Base-by-base conservation (phyloP, 768 basidiomycete genomes). In the Wakefieldia striispora region DNA sequence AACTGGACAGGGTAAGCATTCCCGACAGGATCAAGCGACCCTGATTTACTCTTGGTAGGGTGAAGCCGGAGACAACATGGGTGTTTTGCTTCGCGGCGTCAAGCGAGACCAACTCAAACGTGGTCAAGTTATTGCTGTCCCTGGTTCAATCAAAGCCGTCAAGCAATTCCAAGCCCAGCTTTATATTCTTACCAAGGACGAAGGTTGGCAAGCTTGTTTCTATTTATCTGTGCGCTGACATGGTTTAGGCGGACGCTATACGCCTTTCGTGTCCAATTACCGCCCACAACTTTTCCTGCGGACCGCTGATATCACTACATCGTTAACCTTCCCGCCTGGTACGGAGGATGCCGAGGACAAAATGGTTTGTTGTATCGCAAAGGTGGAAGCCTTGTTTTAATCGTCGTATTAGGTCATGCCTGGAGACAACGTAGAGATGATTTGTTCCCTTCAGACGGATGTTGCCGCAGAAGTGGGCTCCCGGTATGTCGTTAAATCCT, bases 41-140 rank as follows among this genome's bases (percentile, higher is more conserved):
- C 47, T 51, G 38, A 24, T 42, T 43, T 24, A 35, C 17, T 38
- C 6, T 43, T 42, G 39, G 40, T 49, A 89, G 86, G 95, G 91
- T 51, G 91, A 98, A 71, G 95, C 97, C 54, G 97, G 97, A 61
- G 97, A 99, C 73, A 98, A 98, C 78, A 97, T 98, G 92, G 97
- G 97, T 58, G 90, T 88, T 48, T 79, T 99, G 33, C 84, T 99
- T 40, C 92, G 97, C 70, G 95, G 97, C 66, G 76, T 97, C 70
- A 98, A 98, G 75, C 88, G 95, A 55, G 97, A 98, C 66, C 93
- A 98, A 71, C 75, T 99, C 63, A 80, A 82, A 56, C 89, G 97
- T 57, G 97, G 97, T 39, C 92, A 95, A 67, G 88, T 98, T 49
- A 81, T 99, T 64, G 81, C 86, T 59, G 79, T 83, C 27, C 94